Base-by-base conservation (phyloP, 192 early-diverging fungal genomes). In the Chytriomyces sp. region DNA sequence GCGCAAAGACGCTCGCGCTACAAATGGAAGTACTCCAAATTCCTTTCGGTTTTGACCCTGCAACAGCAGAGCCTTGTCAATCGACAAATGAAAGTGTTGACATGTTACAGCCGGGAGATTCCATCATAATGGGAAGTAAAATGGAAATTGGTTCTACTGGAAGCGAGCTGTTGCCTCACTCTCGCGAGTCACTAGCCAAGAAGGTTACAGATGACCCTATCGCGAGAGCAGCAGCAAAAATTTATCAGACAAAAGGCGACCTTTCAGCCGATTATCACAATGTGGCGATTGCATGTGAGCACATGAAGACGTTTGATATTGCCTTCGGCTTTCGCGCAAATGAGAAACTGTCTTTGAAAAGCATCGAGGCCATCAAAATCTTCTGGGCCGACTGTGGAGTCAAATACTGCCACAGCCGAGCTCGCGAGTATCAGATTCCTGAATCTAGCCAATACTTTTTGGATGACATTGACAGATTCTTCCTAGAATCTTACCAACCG, bases 51-150 rank as follows among this genome's bases (percentile, higher is more conserved):
- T 61, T 60, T 38, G 32, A 49, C 39, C 31, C 19, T 2, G 30
- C 17, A 14, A 1, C 56, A 1, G 19, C 56, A 12, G 28, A 26
- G 26, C 88, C 94, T 72, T 93, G 93, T 84, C 44, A 1, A 49
- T 14, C 1, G 22, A 22, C 44, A n/a, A n/a, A n/a, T n/a, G 93
- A 93, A 40, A 95, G 94, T 93, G 88, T 92, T 53, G 93, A 93
- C 59, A 93, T 96, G 72, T 81, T 98, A 25, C 94, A 96, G 73
- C 94, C 94, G n/a, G 96, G 96, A 94, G 88, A 86, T 31, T 86
- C 74, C 34, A 90, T 96, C 85, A 87, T 84, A 55, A 88, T 96
- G 61, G 70, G 81, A n/a, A n/a, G n/a, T n/a, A n/a, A n/a, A n/a
- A n/a, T n/a, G n/a, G n/a, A n/a, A n/a, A n/a, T 81, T 96, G 37